These are phyloP conservation scores for Lachancea waltii DNA, from an alignment of 805 yeast genomes.

Conservation along the genomic window DNA sequence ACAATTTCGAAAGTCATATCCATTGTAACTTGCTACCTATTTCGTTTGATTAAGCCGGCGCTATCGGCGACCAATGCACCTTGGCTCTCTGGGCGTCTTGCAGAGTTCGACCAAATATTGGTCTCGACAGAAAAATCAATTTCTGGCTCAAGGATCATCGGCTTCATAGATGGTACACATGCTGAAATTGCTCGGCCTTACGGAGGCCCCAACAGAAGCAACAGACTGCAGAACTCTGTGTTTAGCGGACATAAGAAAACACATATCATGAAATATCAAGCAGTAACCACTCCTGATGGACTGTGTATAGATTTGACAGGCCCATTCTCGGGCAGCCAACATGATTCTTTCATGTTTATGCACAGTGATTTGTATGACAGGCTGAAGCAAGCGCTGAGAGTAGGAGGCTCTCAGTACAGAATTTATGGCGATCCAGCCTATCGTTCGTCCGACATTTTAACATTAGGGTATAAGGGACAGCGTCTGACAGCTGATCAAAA, in stretches of 20 bases:
- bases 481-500: constrained; percentile 2
- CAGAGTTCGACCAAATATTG: background rate
- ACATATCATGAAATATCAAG: constrained; percentile 1
- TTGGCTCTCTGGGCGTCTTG: constrained; percentile 1
- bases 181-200: background rate
- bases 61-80: constrained; percentile 1
- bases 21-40: background rate
- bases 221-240: background rate
- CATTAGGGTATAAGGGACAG: constrained; percentile 1
- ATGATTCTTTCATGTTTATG: constrained; percentile 3
- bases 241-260: constrained; percentile 3
- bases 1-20: background rate
- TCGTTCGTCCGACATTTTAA: constrained; percentile 1
- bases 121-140: constrained; percentile 1
- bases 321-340: constrained; percentile 3
- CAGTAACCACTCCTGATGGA: constrained; percentile 5
- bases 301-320: constrained; percentile 1
- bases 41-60: background rate
- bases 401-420: background rate
- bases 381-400: background rate
- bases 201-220: background rate
- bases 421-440: constrained; percentile 5
- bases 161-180: constrained; percentile 2
- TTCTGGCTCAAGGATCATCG: background rate
- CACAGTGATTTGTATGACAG: constrained; percentile 1